Evolutionary conservation across 345 rosid species (phyloP).

Genomic region (Tarenaya hassleriana): DNA sequence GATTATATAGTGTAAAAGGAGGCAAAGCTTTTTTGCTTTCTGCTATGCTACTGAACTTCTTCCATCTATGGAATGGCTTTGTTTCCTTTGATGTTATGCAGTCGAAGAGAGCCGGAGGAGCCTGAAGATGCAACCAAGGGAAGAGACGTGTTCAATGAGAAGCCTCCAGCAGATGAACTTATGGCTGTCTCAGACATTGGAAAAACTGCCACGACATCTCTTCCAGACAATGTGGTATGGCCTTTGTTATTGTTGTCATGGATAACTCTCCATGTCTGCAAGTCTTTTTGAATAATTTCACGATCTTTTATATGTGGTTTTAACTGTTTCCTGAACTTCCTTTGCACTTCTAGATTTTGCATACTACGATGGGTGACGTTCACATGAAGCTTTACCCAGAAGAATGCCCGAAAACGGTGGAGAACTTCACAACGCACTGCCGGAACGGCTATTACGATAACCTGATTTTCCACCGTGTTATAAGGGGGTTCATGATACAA

Average conservation of each 20-base stretch:
- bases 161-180: slow-evolving; percentile 97
- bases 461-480: slow-evolving; percentile 90
- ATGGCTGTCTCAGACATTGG: slow-evolving; percentile 92
- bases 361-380: slow-evolving; percentile 91
- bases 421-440: slow-evolving; percentile 95
- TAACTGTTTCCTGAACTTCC: background rate
- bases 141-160: slow-evolving; percentile 90
- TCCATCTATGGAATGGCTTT: background rate
- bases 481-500: slow-evolving; percentile 97
- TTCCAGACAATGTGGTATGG: slow-evolving; percentile 90
- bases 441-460: slow-evolving; percentile 93
- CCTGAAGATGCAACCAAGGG: slow-evolving; percentile 95
- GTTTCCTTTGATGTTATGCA: slow-evolving; percentile 21
- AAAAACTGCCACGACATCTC: slow-evolving; percentile 79
- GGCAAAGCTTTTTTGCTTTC: slow-evolving; percentile 4
- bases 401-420: slow-evolving; percentile 98
- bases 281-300: background rate
- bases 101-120: slow-evolving; percentile 97
- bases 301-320: background rate
- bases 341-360: slow-evolving; percentile 47
- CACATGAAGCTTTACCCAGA: slow-evolving; percentile 93
- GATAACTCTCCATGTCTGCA: background rate
- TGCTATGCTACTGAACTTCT: background rate
- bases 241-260: background rate
- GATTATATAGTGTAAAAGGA: slow-evolving; percentile 2